Conservation (phyloP, 805 yeast species). For the Kurtzmaniella fragi region DNA sequence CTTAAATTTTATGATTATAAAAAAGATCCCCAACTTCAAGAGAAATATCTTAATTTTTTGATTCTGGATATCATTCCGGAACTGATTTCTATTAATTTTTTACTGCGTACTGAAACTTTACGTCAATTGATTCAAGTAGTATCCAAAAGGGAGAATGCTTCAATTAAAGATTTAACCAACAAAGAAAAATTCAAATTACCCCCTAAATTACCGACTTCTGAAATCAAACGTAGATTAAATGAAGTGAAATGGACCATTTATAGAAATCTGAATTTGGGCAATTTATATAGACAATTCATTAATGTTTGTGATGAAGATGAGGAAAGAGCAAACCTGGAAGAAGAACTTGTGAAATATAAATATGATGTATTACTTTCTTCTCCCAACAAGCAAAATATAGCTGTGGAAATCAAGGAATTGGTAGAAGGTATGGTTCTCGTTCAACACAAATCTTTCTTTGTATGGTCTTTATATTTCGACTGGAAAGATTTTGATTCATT, state of each 20-base stretch:
- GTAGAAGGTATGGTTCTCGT: conserved; percentile 72
- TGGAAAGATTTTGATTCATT: conserved; percentile 59
- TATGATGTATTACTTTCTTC: conserved; percentile 48
- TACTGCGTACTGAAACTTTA: conserved; percentile 27
- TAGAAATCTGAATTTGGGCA: conserved; percentile 46
- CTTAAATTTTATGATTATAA: conserved; percentile 31
- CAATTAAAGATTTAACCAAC: conserved; percentile 36
- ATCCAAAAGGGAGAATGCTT: conserved; percentile 34
- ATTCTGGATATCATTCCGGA: conserved; percentile 40
- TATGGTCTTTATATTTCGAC: conserved; percentile 74
- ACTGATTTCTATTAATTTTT: conserved; percentile 16
- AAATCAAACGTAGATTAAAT: conserved; percentile 33
- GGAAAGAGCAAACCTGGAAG: conserved; percentile 55
- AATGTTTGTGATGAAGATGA: conserved; percentile 58
- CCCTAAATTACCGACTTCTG: conserved; percentile 30
- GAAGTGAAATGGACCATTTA: conserved; percentile 44
- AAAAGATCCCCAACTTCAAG: conserved; percentile 29
- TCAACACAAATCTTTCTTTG: conserved; percentile 51
- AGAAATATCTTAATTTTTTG: conserved; percentile 44
- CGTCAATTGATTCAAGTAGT: conserved; percentile 38
- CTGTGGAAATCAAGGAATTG: conserved; percentile 45
- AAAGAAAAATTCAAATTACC: conserved; percentile 48
- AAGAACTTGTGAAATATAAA: conserved; percentile 51
- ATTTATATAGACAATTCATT: conserved; percentile 50
- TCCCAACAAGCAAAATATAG: conserved; percentile 43